Base-by-base conservation (phyloP, 1,284 basidiomycete genomes). In the Chondrostereum purpureum region DNA sequence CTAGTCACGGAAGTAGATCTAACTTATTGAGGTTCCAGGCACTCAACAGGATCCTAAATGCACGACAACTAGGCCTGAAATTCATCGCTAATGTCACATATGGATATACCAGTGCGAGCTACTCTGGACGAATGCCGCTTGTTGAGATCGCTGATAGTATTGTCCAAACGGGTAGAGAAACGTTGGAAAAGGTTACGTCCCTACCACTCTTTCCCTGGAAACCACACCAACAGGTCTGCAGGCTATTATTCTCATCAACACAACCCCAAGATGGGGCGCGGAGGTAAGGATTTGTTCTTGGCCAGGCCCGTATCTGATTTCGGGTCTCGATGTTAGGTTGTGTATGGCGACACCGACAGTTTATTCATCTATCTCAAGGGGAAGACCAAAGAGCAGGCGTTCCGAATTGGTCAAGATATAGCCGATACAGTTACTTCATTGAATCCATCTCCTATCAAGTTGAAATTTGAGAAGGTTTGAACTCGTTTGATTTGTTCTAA, bases 331-430 rank as follows among this genome's bases (percentile, higher is more conserved):
- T 21, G 20, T n/a, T 27, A 73, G 70, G 71, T 97, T 4, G 92
- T 98, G 4, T 99, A 99, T 59, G 95, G 96, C n/a, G 95, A 99
- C 58, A 99, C 96, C 0, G 95, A 99, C 64, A 95, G 92, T 17
- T 65, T 98, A 21, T 99, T 99, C 62, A 76, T 98, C 14, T 84
- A 92, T 52, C 71, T 99, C 4, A 83, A 78, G 13, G 94, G 93
- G 2, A 86, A 83, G 58, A 92, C 90, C 1, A 93, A 90, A 59
- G 90, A 94, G 14, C 87, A 97, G 57, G 95, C 95, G 0, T 98
- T 98, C 62, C 70, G 77, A 35, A 88, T 98, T 44, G 95, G 95
- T 5, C 72, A 94, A 52, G 89, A 94, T 51, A 98, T 99, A 43
- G 88, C 93, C 3, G 85, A 94, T 43, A 75, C 78, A 0, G 79